These are phyloP conservation scores for Kwoniella bestiolae DNA, from an alignment of 768 basidiomycete species.

Conservation along the genomic window DNA sequence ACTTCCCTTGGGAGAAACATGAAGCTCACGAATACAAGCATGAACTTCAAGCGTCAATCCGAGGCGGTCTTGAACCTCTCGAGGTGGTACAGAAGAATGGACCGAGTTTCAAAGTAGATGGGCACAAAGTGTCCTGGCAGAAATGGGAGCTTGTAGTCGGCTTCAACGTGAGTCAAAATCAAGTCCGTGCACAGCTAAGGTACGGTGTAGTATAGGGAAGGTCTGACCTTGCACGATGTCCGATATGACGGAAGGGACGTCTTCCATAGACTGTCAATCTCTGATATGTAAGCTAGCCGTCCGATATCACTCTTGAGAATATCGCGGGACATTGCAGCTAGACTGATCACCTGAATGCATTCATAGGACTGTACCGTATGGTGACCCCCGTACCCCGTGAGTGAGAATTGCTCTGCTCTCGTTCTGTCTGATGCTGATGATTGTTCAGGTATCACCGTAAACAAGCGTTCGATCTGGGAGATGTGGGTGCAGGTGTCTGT, in stretches of 20 bases:
- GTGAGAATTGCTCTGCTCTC: background rate
- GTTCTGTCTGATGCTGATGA: background rate
- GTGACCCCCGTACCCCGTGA: slow-evolving; percentile 30
- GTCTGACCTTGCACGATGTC: slow-evolving; percentile 39
- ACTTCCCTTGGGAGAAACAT: slow-evolving; percentile 23
- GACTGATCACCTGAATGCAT: too few relatives aligned
- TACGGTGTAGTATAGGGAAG: slow-evolving; percentile 29
- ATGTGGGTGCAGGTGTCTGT: slow-evolving; percentile 36
- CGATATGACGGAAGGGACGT: slow-evolving; percentile 34
- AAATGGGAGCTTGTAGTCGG: slow-evolving; percentile 87
- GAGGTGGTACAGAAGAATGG: slow-evolving; percentile 12
- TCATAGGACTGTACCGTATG: slow-evolving; percentile 38
- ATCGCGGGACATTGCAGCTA: too few relatives aligned
- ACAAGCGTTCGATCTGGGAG: slow-evolving; percentile 48
- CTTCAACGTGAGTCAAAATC: slow-evolving; percentile 61
- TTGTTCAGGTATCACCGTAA: slow-evolving; percentile 28
- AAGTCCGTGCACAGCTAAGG: too few relatives aligned
- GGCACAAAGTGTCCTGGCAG: slow-evolving; percentile 83
- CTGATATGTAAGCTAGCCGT: slow-evolving; percentile 32
- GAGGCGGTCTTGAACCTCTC: slow-evolving; percentile 2
- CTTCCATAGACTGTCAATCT: slow-evolving; percentile 37
- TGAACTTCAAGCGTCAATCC: background rate
- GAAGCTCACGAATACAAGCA: slow-evolving; percentile 16
- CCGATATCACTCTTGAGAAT: too few relatives aligned
- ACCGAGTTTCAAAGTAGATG: slow-evolving; percentile 62